Conservation (phyloP, 2,329 filamentous ascomycete species). For the Claviceps pusilla region DNA sequence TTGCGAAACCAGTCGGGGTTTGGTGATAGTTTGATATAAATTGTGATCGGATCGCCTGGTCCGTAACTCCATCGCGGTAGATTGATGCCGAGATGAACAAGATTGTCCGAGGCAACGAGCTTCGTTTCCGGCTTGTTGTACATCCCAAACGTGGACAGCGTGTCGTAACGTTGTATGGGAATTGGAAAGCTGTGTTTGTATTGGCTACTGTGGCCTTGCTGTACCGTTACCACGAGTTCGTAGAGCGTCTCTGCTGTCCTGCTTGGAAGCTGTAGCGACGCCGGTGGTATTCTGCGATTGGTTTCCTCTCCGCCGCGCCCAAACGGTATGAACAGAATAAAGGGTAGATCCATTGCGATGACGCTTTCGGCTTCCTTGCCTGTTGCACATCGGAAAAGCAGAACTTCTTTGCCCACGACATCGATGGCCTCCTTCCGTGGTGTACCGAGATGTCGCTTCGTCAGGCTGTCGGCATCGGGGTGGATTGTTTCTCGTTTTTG, state of each 20-base stretch:
- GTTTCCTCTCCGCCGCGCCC: constrained; percentile 82
- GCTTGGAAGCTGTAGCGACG: constrained; percentile 77
- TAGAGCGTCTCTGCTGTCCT: constrained; percentile 95
- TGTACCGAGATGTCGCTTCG: constrained; percentile 80
- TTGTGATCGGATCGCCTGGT: constrained; percentile 83
- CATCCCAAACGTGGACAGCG: constrained; percentile 96
- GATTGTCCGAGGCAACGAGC: constrained; percentile 71
- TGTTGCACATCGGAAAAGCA: constrained; percentile 73
- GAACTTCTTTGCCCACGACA: constrained; percentile 87
- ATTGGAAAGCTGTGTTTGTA: constrained; percentile 86
- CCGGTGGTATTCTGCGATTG: constrained; percentile 77
- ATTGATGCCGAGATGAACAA: constrained; percentile 83
- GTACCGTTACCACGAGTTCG: constrained; percentile 88
- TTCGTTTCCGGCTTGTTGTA: constrained; percentile 91
- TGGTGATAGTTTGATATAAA: constrained; percentile 86
- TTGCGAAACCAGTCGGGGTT: constrained; percentile 87
- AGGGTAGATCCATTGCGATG: constrained; percentile 90
- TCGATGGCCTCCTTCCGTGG: constrained; percentile 83
- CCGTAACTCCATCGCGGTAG: constrained; percentile 94
- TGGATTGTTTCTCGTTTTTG: constrained; percentile 93
- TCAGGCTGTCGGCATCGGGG: constrained; percentile 83
- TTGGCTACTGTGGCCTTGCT: constrained; percentile 75
- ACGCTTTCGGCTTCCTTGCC: constrained; percentile 79
- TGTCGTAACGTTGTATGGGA: constrained; percentile 86
- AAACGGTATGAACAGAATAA: constrained; percentile 93